Base-by-base conservation (phyloP, 352 stramenopile genomes). In the Phytopythium kandeliae region DNA sequence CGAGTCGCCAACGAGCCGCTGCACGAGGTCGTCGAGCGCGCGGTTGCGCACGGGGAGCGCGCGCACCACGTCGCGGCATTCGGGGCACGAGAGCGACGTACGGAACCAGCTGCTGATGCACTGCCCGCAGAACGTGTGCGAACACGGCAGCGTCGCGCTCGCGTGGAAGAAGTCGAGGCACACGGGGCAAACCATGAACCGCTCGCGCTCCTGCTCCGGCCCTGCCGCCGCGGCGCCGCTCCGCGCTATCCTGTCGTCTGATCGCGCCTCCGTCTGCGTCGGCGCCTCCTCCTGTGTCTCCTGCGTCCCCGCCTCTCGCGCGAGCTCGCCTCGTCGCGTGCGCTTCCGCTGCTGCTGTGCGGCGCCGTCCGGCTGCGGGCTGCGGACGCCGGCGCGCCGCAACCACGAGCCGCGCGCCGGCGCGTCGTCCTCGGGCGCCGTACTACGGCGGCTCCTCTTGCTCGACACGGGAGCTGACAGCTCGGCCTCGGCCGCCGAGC, bases 91-190 rank as follows among this genome's bases (percentile, higher is more conserved):
- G 24, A 94, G 61, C 24, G 78, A 85, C 26, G 65, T 61, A 25
- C 78, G 75, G 60, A 94, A 89, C 84, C 84, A 94, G 43, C 71
- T 79, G 48, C 69, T 82, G 54, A 94, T 72, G 43, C 84, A 94
- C 48, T 73, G 55, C 21, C 81, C 76, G 38, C 84, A 94, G 55
- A 94, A 94, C 9, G 84, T 92, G 51, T 94, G 84, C 4, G 84
- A 94, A 50, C 84, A 94, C 12, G 81, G 61, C 38, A 94, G 61
- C 40, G 84, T 94, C 35, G 76, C 78, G 54, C 78, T 89, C 26
- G 71, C 65, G 38, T 89, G 70, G 48, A 83, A 94, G 54, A 82
- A 92, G 49, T 94, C 83, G 28, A 92, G 68, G 60, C 84, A 94
- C 36, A 94, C 80, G 0, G 84, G 64, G 37, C 84, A 94, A 48